Percentiles rank a stretch among this genome's conserved stretches.
Evolutionary conservation across 768 basidiomycete genomes (phyloP).

Genomic region (Xerocomellus intermedius): DNA sequence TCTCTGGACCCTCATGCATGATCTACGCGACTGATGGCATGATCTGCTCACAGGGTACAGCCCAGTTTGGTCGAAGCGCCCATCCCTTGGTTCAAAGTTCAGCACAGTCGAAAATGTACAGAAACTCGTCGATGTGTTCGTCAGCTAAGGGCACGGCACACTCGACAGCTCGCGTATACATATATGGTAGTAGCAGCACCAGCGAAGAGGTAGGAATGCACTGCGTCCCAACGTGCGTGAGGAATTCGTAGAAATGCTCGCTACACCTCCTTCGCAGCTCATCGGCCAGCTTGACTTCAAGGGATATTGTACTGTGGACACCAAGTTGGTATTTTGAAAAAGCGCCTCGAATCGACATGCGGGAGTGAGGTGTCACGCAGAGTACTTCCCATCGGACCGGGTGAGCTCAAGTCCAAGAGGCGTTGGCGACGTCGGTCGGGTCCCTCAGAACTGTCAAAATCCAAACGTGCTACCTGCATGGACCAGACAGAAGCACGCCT

Average conservation of each 20-base stretch:
- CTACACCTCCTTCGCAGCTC: neutral
- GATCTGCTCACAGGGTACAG: slow-evolving; percentile 9
- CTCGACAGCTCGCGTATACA: slow-evolving; percentile 14
- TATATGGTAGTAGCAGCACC: slow-evolving; percentile 13
- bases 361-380: neutral
- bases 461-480: slow-evolving; percentile 24
- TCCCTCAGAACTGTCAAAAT: slow-evolving; percentile 1
- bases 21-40: neutral
- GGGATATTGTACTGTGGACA: slow-evolving; percentile 21
- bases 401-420: neutral
- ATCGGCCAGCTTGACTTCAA: slow-evolving; percentile 15
- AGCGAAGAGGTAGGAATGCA: slow-evolving; percentile 11
- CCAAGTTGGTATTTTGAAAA: slow-evolving; percentile 10
- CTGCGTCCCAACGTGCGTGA: neutral
- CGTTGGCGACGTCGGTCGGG: neutral
- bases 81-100: slow-evolving; percentile 6
- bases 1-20: neutral
- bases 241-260: neutral
- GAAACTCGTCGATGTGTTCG: slow-evolving; percentile 18
- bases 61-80: slow-evolving; percentile 13
- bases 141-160: slow-evolving; percentile 12
- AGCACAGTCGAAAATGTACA: slow-evolving; percentile 17
- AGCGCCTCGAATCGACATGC: neutral
- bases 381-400: slow-evolving; percentile 35
- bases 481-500: slow-evolving; percentile 41